Evolutionary conservation across 768 basidiomycete species (phyloP).

Genomic region (Serendipita sp.): DNA sequence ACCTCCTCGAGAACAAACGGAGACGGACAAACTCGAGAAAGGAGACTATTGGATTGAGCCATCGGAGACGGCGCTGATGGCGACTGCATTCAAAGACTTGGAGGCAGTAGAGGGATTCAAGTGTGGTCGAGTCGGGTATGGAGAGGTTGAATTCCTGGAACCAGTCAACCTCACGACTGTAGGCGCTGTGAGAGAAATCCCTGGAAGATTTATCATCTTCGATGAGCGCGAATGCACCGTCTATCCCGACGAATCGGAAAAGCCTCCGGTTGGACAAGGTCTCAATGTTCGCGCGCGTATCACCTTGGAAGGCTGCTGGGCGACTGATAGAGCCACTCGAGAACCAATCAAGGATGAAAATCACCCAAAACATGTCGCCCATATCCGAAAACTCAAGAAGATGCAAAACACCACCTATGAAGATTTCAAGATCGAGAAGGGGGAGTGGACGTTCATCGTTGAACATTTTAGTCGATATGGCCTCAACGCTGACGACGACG

Average conservation of each 20-base stretch:
- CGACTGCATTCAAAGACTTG: conserved; percentile 56
- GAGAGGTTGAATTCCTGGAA: conserved; percentile 68
- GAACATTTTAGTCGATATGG: conserved; percentile 50
- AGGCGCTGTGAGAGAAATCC: conserved; percentile 58
- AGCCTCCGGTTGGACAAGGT: conserved; percentile 69
- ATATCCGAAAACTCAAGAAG: conserved; percentile 63
- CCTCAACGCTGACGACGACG: conserved; percentile 14
- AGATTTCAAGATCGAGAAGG: conserved; percentile 59
- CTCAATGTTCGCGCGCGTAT: conserved; percentile 79
- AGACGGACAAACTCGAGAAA: conserved; percentile 38
- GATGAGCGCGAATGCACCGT: conserved; percentile 86
- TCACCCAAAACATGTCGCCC: conserved; percentile 51
- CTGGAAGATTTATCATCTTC: conserved; percentile 79
- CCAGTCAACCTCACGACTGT: conserved; percentile 73
- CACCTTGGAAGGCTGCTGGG: conserved; percentile 67
- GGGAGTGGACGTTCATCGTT: conserved; percentile 88
- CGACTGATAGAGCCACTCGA: conserved; percentile 78
- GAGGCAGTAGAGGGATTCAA: conserved; percentile 58
- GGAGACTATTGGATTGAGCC: conserved; percentile 92
- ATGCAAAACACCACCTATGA: conserved; percentile 82
- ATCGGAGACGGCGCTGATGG: conserved; percentile 52
- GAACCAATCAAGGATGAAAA: conserved; percentile 74
- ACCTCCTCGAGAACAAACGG: conserved; percentile 19
- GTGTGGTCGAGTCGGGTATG: conserved; percentile 85
- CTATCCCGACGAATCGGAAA: conserved; percentile 84